phyloP scores from a whole-genome alignment of 83 land plant genomes.

The Isoetes engelmannii region DNA sequence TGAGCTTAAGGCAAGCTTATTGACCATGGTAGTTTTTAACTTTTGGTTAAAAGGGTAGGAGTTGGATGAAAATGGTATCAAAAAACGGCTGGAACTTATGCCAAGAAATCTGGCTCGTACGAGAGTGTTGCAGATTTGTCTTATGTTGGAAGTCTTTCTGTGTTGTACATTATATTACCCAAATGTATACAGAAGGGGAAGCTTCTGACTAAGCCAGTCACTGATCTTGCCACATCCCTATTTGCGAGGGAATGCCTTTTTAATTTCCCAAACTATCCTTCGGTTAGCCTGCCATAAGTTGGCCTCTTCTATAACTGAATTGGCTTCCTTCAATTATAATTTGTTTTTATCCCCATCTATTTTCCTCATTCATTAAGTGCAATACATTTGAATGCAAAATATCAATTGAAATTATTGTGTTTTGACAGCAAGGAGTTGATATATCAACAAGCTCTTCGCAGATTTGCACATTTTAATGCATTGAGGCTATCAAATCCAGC shows the following conservation, averaged over 20 bases:
- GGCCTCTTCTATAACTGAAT: background rate
- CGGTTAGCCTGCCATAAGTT: background rate
- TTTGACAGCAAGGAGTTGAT: constrained; percentile 86
- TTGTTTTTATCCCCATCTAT: no score
- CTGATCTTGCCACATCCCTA: no score
- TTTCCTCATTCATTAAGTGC: background rate
- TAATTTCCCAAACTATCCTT: background rate
- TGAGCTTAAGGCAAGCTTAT: constrained; percentile 65
- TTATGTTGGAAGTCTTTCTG: no score
- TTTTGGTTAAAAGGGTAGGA: background rate
- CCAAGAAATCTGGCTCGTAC: no score
- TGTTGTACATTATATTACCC: no score
- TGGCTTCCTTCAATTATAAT: background rate
- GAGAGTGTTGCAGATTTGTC: no score
- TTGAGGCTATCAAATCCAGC: constrained; percentile 82
- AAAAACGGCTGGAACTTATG: no score
- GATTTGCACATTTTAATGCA: constrained; percentile 84
- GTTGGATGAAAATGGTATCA: no score
- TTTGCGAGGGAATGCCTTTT: no score
- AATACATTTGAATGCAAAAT: background rate
- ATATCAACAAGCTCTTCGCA: constrained; percentile 85
- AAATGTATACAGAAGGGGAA: no score
- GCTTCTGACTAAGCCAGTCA: no score
- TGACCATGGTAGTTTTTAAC: background rate
- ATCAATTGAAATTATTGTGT: background rate